Percentiles rank a stretch among this genome's conserved stretches.
Conservation (phyloP, 2,329 filamentous ascomycete genomes). For the Pyricularia grisea region DNA sequence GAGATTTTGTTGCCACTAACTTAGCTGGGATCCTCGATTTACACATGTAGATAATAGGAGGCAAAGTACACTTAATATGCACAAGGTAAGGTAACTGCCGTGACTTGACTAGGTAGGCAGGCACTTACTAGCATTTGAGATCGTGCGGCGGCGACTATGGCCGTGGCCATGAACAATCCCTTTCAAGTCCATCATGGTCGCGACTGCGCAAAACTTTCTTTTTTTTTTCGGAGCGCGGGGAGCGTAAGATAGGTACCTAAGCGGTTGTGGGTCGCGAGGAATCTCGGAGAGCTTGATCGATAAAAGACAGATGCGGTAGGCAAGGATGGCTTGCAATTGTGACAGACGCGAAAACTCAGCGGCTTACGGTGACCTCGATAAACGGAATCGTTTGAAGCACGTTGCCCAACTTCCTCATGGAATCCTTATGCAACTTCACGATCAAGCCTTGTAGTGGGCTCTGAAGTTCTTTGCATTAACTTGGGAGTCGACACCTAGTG, state of each 20-base stretch:
- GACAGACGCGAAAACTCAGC: not conserved
- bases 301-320: not conserved
- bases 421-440: not conserved
- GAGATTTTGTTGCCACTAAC: not conserved
- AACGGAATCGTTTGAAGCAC: not conserved
- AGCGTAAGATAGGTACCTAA: not conserved
- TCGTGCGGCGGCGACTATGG: constrained; percentile 19
- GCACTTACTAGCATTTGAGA: constrained; percentile 24
- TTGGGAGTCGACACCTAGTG: not conserved
- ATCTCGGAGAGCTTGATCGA: constrained; percentile 5
- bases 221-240: not conserved
- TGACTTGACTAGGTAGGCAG: not conserved
- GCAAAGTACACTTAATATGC: not conserved
- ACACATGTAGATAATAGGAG: not conserved
- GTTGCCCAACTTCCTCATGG: not conserved
- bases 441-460: not conserved
- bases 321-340: not conserved
- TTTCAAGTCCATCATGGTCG: constrained; percentile 5
- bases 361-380: not conserved
- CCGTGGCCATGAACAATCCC: constrained; percentile 5
- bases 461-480: not conserved
- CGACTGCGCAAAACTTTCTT: not conserved
- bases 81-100: not conserved
- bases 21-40: not conserved
- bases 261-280: not conserved